These are phyloP conservation scores for Fulvia fulva DNA, from an alignment of 2,329 filamentous ascomycete genomes.

Conservation along the genomic window DNA sequence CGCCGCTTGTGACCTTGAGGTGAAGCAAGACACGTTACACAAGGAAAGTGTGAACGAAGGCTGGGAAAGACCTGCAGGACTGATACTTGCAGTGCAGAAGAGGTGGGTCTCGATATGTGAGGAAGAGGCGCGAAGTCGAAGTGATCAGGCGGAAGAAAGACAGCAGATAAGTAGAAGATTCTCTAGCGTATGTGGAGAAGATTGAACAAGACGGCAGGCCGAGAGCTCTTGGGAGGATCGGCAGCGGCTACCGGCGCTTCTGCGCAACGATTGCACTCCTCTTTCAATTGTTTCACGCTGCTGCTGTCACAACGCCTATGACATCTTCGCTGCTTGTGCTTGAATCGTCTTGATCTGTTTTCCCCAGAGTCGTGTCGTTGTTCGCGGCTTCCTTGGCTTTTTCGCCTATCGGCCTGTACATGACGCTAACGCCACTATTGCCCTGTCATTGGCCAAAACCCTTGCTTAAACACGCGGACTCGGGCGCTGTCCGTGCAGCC, in stretches of 20 bases:
- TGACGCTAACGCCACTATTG: background rate
- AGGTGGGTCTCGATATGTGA: background rate
- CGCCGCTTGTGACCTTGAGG: background rate
- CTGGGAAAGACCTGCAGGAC: background rate
- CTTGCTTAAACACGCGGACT: background rate
- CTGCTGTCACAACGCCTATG: background rate
- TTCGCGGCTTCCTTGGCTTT: background rate
- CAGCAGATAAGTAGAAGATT: background rate
- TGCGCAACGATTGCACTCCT: background rate
- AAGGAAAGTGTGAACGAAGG: background rate
- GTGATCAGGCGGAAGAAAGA: background rate
- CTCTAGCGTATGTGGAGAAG: slow-evolving; percentile 2
- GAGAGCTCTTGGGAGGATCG: background rate
- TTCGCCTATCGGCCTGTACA: background rate
- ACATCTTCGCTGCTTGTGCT: background rate
- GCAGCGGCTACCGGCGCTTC: background rate
- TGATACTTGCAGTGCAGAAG: background rate
- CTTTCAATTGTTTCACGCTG: background rate
- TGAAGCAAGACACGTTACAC: background rate
- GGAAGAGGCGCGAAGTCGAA: background rate
- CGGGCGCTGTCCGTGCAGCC: background rate
- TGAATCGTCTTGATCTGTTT: background rate
- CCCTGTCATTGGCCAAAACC: background rate
- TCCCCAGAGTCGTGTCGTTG: background rate
- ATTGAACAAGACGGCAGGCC: background rate